Evolutionary conservation across 768 basidiomycete species (phyloP), one percentile per base, ranked within the genome.

Genomic region (Tricholoma hemisulphureum): DNA sequence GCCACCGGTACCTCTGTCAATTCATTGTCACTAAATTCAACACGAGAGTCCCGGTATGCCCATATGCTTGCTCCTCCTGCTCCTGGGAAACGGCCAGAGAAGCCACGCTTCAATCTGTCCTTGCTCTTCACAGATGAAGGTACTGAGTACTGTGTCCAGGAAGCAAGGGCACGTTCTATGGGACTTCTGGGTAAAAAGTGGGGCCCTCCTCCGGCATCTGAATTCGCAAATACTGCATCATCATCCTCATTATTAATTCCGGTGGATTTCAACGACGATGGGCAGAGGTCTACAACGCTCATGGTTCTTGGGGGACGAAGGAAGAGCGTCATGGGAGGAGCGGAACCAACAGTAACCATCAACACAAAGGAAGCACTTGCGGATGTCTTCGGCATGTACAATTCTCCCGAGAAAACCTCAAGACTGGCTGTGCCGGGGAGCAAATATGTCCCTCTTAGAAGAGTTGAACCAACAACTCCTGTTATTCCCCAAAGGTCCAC

Each of bases 301-400:
- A 73, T 74, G 54, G 71, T 68, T 9, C 64, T 67, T 52, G 75
- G 74, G 39, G 60, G 54, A 21, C 62, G 59, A 24, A 75, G 83
- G 54, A 83, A 76, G 73, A 81, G 78, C 58, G 62, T 80, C 29
- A 67, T 76, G 37, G 68, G 68, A 26, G 80, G 71, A 14, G 78
- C 76, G 14, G 91, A 93, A 69, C 90, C 91, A 4, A 93, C 92
- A 0, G 88, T 98, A 6, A 99, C 97, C 1, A 93, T 98, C 64
- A 97, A 97, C 69, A 99, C 97, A 26, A 95, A 94, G 70, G 92
- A 93, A 61, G 97, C 97, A 3, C 80, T 97, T 31, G 90, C 85
- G 11, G 94, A 98, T 67, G 93, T 98, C 39, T 94, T 95, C 73
- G 89, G 88, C 53, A 94, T 98, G 89, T 98, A 95, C 69, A 96